phyloP scores from a whole-genome alignment of 2,329 filamentous ascomycete genomes.

The Pseudogymnoascus sp. region DNA sequence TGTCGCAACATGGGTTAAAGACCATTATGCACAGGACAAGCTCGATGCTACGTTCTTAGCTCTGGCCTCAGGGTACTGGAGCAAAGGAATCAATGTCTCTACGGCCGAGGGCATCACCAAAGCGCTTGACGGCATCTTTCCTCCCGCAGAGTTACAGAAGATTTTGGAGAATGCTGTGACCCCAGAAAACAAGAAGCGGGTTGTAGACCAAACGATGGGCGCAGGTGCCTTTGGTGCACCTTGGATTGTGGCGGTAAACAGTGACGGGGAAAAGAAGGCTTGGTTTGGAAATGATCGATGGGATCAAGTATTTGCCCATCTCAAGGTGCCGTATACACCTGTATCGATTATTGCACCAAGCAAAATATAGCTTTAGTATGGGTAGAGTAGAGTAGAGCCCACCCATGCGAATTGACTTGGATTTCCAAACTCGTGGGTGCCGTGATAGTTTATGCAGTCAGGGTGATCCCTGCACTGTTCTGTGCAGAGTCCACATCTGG shows the following conservation, averaged over 20 bases:
- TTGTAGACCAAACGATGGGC: conserved; percentile 16
- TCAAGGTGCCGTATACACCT: conserved; percentile 17
- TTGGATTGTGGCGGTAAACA: conserved; percentile 17
- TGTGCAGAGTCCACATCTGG: background rate
- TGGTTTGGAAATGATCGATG: conserved; percentile 21
- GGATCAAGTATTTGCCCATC: conserved; percentile 19
- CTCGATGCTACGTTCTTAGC: conserved; percentile 17
- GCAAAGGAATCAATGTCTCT: conserved; percentile 16
- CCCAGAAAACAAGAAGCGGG: conserved; percentile 17
- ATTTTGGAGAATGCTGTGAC: conserved; percentile 16
- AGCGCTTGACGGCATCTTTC: conserved; percentile 15
- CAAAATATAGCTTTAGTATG: background rate
- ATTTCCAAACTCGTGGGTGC: background rate
- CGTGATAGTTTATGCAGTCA: background rate
- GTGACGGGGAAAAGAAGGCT: conserved; percentile 12
- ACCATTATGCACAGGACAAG: conserved; percentile 11
- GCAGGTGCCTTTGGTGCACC: conserved; percentile 19
- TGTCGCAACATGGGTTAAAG: conserved; percentile 17
- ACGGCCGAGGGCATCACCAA: conserved; percentile 13
- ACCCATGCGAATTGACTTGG: background rate
- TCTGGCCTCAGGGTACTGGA: conserved; percentile 17
- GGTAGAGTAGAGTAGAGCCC: background rate
- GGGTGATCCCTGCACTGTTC: background rate
- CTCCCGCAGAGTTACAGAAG: conserved; percentile 11
- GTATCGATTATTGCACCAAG: conserved; percentile 12